Evolutionary conservation across 306 rosid species (phyloP), one percentile per base, ranked within the genome.

Genomic region (Quercus berberidifolia): DNA sequence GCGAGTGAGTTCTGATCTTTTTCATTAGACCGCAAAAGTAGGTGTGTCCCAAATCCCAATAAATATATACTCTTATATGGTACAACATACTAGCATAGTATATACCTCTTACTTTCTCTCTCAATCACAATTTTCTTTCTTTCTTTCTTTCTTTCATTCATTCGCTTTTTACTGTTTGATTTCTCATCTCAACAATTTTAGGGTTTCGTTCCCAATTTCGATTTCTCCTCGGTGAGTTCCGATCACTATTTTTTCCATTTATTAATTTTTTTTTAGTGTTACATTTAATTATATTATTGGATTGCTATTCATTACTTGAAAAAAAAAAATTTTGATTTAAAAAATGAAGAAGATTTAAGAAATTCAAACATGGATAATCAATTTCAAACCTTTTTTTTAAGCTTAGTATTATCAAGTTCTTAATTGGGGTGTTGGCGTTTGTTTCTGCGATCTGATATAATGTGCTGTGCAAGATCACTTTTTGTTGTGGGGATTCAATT

Each of bases 151-250:
- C 46, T 38, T 38, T 38, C 46, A 0, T 38, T 41, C 46, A 7
- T 41, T 41, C 46, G 46, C 46, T 41, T 8, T 41, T 8, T 41
- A 41, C 46, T 41, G 46, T 41, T 41, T 41, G 46, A 41, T 41
- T 41, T 41, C 46, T 41, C 85, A 73, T 88, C 88, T 70, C 38
- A 43, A 73, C 46, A 8, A 41, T 41, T 25, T 41, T 82, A 59
- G 87, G 85, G 81, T 76, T 84, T 83, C 79, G 5, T 60, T 55
- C 41, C 41, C n/a, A 64, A 14, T 64, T 28, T 30, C 9, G 72
- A n/a, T 59, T 46, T 6, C 70, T 20, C 51, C 4, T 7, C 75
- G 87, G 92, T 89, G 74, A 73, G 92, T 83, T 46, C 76, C 73
- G 15, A 54, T 81, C 55, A 49, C 1, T 58, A 46, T n/a, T 56